Evolutionary conservation across 139 green algal species (phyloP).

Genomic region (Coccomyxa sp.): DNA sequence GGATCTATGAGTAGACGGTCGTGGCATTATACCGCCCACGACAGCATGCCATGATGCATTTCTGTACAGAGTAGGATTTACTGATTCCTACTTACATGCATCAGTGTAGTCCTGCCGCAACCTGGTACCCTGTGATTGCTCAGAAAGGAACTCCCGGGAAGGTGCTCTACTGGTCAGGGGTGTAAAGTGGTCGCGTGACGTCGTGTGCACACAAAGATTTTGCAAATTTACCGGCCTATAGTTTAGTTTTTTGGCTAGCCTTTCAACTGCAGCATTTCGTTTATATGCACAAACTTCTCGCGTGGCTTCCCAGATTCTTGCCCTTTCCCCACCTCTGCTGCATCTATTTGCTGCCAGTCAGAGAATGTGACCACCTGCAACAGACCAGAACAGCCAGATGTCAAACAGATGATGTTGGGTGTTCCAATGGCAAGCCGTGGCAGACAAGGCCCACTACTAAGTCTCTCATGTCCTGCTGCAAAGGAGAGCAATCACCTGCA

Average conservation of each 20-base stretch:
- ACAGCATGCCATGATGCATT: too few species aligned
- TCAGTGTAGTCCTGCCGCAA: too few species aligned
- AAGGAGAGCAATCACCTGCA: background rate
- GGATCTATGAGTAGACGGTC: slow-evolving; percentile 43
- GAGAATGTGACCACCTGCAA: slow-evolving; percentile 28
- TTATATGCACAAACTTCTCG: slow-evolving; percentile 56
- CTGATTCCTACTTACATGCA: background rate
- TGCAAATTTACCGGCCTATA: too few species aligned
- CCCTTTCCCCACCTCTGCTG: slow-evolving; percentile 47
- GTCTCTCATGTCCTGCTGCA: background rate
- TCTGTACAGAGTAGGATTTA: too few species aligned
- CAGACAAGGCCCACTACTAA: background rate
- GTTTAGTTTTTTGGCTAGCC: too few species aligned
- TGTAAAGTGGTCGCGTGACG: too few species aligned
- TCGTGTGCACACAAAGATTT: too few species aligned
- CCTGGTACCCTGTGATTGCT: too few species aligned
- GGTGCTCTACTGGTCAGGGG: too few species aligned
- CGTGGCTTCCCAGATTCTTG: slow-evolving; percentile 42
- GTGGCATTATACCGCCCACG: background rate
- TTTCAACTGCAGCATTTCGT: slow-evolving; percentile 47
- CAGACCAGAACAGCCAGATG: background rate
- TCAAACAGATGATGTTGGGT: background rate
- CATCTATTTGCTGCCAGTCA: slow-evolving; percentile 63
- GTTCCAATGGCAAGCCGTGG: too few species aligned
- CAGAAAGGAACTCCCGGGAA: too few species aligned